phyloP scores from a whole-genome alignment of 2,329 filamentous ascomycete species.

The Penicillium hordei region DNA sequence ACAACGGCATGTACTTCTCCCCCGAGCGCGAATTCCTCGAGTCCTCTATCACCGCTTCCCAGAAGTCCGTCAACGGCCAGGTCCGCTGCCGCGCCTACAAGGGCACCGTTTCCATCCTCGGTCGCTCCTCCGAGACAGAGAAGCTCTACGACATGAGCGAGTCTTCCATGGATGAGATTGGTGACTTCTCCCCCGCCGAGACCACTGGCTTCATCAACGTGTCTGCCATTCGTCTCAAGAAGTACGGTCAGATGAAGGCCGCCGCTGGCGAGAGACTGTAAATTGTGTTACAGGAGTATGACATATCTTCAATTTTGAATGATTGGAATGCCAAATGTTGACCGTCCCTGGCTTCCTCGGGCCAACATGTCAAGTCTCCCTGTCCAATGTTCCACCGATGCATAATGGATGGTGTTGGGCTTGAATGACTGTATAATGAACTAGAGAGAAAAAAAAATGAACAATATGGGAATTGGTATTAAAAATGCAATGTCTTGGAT shows the following conservation, averaged over 20 bases:
- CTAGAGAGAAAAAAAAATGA: conserved; percentile 22
- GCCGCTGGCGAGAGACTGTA: conserved; percentile 37
- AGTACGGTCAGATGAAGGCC: conserved; percentile 45
- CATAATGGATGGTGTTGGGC: conserved; percentile 13
- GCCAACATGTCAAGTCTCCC: conserved; percentile 7
- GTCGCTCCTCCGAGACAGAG: conserved; percentile 62
- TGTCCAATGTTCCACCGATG: conserved; percentile 11
- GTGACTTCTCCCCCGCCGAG: conserved; percentile 65
- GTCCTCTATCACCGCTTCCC: conserved; percentile 28
- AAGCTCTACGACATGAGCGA: conserved; percentile 68
- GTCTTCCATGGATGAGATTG: conserved; percentile 69
- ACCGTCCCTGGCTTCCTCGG: conserved; percentile 23
- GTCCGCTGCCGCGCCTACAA: conserved; percentile 67
- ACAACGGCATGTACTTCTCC: conserved; percentile 57
- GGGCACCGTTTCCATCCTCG: conserved; percentile 57
- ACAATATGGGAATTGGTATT: conserved; percentile 10
- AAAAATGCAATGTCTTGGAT: conserved; percentile 6
- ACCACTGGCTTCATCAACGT: conserved; percentile 62
- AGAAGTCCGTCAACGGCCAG: conserved; percentile 56
- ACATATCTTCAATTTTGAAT: conserved; percentile 5
- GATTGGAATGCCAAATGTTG: conserved; percentile 21
- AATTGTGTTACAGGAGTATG: conserved; percentile 9
- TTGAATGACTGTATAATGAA: conserved; percentile 31
- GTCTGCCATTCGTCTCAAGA: conserved; percentile 40
- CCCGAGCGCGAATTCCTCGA: conserved; percentile 71